Conservation (phyloP, 1,139 yeast species). For the Groenewaldozyma sp. region DNA sequence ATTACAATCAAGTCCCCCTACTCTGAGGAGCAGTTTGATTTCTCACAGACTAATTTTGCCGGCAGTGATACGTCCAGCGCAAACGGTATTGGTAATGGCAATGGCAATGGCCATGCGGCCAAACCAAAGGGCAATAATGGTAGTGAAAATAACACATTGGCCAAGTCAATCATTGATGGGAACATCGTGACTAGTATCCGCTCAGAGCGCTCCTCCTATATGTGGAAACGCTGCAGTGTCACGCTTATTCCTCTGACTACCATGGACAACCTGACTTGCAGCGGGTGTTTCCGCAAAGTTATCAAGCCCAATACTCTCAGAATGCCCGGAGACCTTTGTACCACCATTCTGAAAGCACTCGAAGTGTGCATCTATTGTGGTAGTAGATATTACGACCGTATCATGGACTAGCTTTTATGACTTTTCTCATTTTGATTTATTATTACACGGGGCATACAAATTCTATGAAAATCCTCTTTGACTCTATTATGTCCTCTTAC, state of each 20-base stretch:
- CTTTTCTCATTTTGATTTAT: no score
- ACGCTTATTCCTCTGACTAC: conserved; percentile 17
- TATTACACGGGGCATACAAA: no score
- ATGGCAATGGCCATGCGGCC: no score
- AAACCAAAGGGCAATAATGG: not conserved
- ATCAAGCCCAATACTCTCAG: conserved; percentile 7
- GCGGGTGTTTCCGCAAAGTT: conserved; percentile 16
- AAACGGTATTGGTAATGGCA: not conserved
- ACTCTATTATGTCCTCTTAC: no score
- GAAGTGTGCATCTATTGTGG: conserved; percentile 21
- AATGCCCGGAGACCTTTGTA: conserved; percentile 8
- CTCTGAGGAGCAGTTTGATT: conserved; percentile 17
- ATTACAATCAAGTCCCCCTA: conserved; percentile 13
- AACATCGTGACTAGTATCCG: conserved; percentile 4
- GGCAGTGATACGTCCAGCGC: not conserved
- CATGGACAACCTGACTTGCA: conserved; percentile 16
- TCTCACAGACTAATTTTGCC: conserved; percentile 6
- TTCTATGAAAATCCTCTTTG: no score
- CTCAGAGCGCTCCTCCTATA: conserved; percentile 8
- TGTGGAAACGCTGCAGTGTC: conserved; percentile 19
- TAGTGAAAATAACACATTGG: not conserved
- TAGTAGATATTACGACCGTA: conserved; percentile 16
- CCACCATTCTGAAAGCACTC: conserved; percentile 12
- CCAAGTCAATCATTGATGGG: not conserved
- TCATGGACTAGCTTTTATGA: not conserved